Percentiles rank a stretch among this genome's conserved stretches.
These are phyloP conservation scores for Tetraselmis chui DNA, from an alignment of 139 green algal genomes.

Conservation along the genomic window DNA sequence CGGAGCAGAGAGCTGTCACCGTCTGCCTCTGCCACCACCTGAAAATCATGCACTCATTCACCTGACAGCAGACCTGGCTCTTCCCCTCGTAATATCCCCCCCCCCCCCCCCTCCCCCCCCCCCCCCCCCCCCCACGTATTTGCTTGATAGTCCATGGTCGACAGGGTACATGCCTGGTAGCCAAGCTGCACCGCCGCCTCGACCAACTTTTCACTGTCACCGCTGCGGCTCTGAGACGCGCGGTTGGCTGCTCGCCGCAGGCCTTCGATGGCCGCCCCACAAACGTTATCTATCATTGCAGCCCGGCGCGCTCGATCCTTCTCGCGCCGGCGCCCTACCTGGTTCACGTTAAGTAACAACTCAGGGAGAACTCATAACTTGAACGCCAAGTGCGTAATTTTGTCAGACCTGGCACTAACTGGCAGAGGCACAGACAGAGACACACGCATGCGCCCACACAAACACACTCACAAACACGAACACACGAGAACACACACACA, in stretches of 20 bases:
- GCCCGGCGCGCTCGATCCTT: background rate
- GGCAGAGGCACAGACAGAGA: too few relatives aligned
- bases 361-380: too few relatives aligned
- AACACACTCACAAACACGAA: too few relatives aligned
- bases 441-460: too few relatives aligned
- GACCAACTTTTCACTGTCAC: background rate
- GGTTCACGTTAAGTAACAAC: too few relatives aligned
- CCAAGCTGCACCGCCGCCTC: background rate
- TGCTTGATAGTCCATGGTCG: too few relatives aligned
- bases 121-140: too few relatives aligned
- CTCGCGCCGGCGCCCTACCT: background rate
- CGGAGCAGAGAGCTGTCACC: slow-evolving; percentile 28
- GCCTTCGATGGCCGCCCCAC: background rate
- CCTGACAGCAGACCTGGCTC: slow-evolving; percentile 2
- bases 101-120: slow-evolving; percentile 10
- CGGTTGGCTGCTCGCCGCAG: background rate
- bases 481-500: too few relatives aligned
- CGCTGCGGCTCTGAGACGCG: background rate
- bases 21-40: slow-evolving; percentile 40
- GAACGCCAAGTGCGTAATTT: too few relatives aligned
- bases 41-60: slow-evolving; percentile 1
- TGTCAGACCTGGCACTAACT: too few relatives aligned
- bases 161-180: background rate
- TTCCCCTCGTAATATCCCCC: background rate
- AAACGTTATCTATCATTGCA: background rate